Conservation (phyloP, 441 rosid genomes). For the Kokia cookei region DNA sequence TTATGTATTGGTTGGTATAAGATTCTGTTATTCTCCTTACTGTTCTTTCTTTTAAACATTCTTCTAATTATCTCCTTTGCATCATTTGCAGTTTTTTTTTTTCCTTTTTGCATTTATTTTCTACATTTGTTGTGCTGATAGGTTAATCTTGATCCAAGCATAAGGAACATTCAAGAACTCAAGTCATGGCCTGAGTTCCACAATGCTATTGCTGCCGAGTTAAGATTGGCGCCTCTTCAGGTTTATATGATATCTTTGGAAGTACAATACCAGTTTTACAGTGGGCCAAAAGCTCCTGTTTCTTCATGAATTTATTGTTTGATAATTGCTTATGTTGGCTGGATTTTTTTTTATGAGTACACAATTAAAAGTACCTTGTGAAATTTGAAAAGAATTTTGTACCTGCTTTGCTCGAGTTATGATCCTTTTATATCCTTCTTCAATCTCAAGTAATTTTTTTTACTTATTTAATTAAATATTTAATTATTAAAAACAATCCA, state of each 20-base stretch:
- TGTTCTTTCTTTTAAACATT: neutral
- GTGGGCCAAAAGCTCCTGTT: neutral
- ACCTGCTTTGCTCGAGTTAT: too few species aligned
- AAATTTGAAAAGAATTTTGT: neutral
- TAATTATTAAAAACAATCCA: too few species aligned
- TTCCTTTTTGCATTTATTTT: conserved; percentile 14
- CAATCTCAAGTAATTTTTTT: too few species aligned
- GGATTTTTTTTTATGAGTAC: neutral
- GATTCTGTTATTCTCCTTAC: neutral
- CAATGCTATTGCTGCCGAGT: conserved; percentile 99
- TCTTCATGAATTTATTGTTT: neutral
- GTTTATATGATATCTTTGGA: conserved; percentile 32
- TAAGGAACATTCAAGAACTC: conserved; percentile 92
- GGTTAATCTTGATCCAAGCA: conserved; percentile 95
- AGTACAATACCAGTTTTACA: neutral
- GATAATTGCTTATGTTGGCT: neutral
- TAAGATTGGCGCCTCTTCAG: conserved; percentile 97
- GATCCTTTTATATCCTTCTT: too few species aligned
- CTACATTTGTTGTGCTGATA: conserved; percentile 23
- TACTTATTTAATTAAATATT: too few species aligned
- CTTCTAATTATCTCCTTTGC: neutral
- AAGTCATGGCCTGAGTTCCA: conserved; percentile 99
- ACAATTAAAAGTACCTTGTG: neutral
- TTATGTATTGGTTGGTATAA: too few species aligned
- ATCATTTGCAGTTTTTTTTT: neutral